A percentile compares a stretch with the other conserved stretches of the same genome.
phyloP scores from a whole-genome alignment of 441 rosid genomes.

The Pelargonium exstipulatum region DNA sequence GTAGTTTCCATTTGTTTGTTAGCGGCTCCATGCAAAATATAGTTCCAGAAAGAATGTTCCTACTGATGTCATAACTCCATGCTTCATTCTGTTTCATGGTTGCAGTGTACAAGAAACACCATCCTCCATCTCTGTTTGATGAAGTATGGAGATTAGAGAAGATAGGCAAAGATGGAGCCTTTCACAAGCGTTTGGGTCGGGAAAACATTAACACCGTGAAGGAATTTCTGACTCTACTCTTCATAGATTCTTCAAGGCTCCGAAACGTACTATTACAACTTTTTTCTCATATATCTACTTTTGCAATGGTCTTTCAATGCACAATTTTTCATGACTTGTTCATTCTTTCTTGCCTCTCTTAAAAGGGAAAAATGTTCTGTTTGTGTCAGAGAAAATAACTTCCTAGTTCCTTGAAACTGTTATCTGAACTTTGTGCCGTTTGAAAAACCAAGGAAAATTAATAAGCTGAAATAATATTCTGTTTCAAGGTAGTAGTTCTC shows the following conservation, averaged over 20 bases:
- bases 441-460: too few relatives aligned
- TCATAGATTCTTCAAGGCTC: constrained; percentile 60
- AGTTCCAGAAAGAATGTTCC: too few relatives aligned
- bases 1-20: too few relatives aligned
- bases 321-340: not conserved
- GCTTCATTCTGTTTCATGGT: not conserved
- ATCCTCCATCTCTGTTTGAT: constrained; percentile 75
- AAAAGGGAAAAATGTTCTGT: not conserved
- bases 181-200: constrained; percentile 66
- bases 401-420: not conserved
- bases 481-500: too few relatives aligned
- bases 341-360: not conserved
- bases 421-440: too few relatives aligned
- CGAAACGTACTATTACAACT: constrained; percentile 51
- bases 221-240: constrained; percentile 69
- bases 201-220: constrained; percentile 68
- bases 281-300: constrained; percentile 8
- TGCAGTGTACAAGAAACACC: constrained; percentile 92
- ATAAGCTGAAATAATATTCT: too few relatives aligned
- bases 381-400: not conserved
- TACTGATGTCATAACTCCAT: too few relatives aligned
- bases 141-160: constrained; percentile 98
- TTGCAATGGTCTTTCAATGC: not conserved
- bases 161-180: constrained; percentile 98
- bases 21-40: too few relatives aligned